Conservation (phyloP, 1,284 basidiomycete genomes). For the Vanrija humicola region DNA sequence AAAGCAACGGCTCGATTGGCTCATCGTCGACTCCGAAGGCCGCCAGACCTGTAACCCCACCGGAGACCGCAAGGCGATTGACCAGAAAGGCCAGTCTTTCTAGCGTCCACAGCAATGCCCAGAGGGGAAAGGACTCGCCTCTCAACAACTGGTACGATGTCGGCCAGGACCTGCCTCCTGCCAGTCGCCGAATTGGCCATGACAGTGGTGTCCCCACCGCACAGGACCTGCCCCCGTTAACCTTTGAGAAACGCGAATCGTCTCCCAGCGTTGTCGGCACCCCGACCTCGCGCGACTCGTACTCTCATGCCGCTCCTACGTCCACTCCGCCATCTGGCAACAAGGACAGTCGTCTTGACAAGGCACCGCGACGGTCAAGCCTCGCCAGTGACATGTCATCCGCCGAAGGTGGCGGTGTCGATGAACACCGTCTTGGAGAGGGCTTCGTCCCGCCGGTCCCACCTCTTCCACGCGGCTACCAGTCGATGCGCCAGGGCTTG, state of each 20-base stretch:
- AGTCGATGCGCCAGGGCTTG: constrained; percentile 52
- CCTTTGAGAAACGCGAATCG: constrained; percentile 67
- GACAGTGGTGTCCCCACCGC: constrained; percentile 3
- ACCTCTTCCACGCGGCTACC: constrained; percentile 88
- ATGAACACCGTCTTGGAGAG: constrained; percentile 43
- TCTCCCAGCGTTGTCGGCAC: constrained; percentile 74
- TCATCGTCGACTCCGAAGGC: constrained; percentile 4
- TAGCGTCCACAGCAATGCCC: constrained; percentile 3
- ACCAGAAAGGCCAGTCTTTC: constrained; percentile 7
- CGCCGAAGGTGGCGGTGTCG: constrained; percentile 3
- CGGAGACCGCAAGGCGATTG: constrained; percentile 2
- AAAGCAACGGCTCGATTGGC: constrained; percentile 26
- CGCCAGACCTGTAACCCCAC: constrained; percentile 71
- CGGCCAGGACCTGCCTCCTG: not conserved
- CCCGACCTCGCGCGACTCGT: constrained; percentile 39
- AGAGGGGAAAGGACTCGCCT: constrained; percentile 23
- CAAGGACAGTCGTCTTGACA: constrained; percentile 52
- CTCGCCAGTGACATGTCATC: constrained; percentile 77
- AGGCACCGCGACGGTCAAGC: constrained; percentile 51
- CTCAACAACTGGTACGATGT: constrained; percentile 36
- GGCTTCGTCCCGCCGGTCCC: constrained; percentile 84
- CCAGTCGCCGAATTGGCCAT: constrained; percentile 1
- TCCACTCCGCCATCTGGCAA: constrained; percentile 56
- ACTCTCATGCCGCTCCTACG: constrained; percentile 57
- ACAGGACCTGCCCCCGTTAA: constrained; percentile 14